These are phyloP conservation scores for Pichia sp. DNA, from an alignment of 1,139 yeast species.

Conservation along the genomic window DNA sequence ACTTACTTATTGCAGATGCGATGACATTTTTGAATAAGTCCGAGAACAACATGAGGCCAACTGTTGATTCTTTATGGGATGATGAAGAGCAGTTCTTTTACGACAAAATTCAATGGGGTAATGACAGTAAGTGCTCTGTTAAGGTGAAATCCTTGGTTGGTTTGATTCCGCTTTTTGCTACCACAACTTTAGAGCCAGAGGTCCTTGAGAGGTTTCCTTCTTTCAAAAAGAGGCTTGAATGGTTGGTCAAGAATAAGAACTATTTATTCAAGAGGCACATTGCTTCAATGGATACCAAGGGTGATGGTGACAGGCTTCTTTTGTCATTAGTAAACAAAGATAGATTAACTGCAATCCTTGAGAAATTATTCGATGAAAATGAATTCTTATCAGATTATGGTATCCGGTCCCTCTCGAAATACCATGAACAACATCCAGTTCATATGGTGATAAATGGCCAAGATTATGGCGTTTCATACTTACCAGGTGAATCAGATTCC, in stretches of 20 bases:
- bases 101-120: slow-evolving; percentile 88
- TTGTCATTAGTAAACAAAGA: slow-evolving; percentile 81
- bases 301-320: slow-evolving; percentile 79
- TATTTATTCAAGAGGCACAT: slow-evolving; percentile 79
- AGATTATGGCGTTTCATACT: slow-evolving; percentile 65
- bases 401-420: slow-evolving; percentile 82
- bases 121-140: slow-evolving; percentile 58
- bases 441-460: slow-evolving; percentile 81
- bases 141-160: slow-evolving; percentile 93
- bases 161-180: slow-evolving; percentile 86
- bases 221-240: slow-evolving; percentile 76
- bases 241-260: slow-evolving; percentile 75
- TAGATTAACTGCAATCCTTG: slow-evolving; percentile 67
- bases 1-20: slow-evolving; percentile 88
- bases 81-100: slow-evolving; percentile 86
- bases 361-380: slow-evolving; percentile 78
- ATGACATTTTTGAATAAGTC: slow-evolving; percentile 65
- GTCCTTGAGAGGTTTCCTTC: slow-evolving; percentile 72
- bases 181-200: slow-evolving; percentile 85
- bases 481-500: slow-evolving; percentile 91
- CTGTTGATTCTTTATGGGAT: slow-evolving; percentile 76
- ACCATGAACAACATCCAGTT: slow-evolving; percentile 81
- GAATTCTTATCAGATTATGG: slow-evolving; percentile 88
- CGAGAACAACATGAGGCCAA: slow-evolving; percentile 34
- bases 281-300: slow-evolving; percentile 81